Conservation (phyloP, 768 basidiomycete species). For the Clathrus columnatus region DNA sequence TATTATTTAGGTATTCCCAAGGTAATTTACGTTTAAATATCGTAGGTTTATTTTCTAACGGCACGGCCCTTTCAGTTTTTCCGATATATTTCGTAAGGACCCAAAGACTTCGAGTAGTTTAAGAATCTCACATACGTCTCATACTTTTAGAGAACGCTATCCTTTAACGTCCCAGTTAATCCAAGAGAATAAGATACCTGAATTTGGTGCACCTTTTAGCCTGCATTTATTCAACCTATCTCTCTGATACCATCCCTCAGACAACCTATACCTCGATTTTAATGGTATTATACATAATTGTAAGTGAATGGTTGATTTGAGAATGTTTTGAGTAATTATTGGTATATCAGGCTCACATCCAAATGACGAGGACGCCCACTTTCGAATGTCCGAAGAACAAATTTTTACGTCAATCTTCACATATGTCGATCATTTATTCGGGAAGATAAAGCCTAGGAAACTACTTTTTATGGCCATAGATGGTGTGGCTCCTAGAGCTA, state of each 20-base stretch:
- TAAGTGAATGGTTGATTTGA: slow-evolving; percentile 13
- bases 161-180: slow-evolving; percentile 97
- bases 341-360: slow-evolving; percentile 75
- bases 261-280: slow-evolving; percentile 90
- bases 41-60: background rate
- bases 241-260: slow-evolving; percentile 25
- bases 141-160: slow-evolving; percentile 75
- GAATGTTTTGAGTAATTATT: background rate
- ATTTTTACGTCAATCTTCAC: slow-evolving; percentile 96
- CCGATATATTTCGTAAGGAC: slow-evolving; percentile 83
- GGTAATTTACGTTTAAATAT: slow-evolving; percentile 22
- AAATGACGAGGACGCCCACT: slow-evolving; percentile 92
- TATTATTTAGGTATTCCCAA: slow-evolving; percentile 37
- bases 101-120: background rate
- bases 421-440: slow-evolving; percentile 94
- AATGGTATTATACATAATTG: slow-evolving; percentile 90
- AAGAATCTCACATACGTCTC: background rate
- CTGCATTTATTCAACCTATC: slow-evolving; percentile 10
- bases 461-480: slow-evolving; percentile 99
- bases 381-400: slow-evolving; percentile 91
- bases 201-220: slow-evolving; percentile 61
- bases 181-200: slow-evolving; percentile 97
- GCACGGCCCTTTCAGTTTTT: slow-evolving; percentile 59
- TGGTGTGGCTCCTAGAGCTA: slow-evolving; percentile 93
- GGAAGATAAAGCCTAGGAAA: slow-evolving; percentile 96